Evolutionary conservation across 2,329 filamentous ascomycete species (phyloP).

Genomic region (Aureobasidium sp.): DNA sequence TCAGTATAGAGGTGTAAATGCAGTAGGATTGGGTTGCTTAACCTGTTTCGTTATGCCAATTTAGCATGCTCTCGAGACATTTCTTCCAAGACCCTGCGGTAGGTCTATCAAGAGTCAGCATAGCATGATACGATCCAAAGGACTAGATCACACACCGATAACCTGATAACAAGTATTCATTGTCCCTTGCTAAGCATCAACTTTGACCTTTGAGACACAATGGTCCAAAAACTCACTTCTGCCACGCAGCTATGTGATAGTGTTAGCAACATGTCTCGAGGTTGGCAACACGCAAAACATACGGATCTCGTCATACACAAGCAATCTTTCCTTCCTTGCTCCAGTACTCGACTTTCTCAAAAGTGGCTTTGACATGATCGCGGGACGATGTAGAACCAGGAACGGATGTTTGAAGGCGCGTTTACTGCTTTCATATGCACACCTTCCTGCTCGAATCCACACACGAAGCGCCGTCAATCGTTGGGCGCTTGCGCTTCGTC

Average conservation of each 20-base stretch:
- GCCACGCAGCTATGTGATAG: conserved; percentile 1
- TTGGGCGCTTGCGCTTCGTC: not conserved
- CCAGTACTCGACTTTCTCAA: not conserved
- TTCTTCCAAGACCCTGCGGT: not conserved
- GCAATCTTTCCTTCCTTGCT: not conserved
- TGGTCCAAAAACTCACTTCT: not conserved
- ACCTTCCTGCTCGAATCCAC: not conserved
- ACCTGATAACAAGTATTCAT: conserved; percentile 14
- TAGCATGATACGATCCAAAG: no score
- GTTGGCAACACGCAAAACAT: not conserved
- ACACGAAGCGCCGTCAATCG: not conserved
- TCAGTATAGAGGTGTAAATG: not conserved
- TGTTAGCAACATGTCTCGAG: not conserved
- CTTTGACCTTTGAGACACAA: no score
- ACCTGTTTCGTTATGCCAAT: conserved; percentile 17
- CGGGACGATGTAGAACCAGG: not conserved
- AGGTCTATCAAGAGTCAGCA: not conserved
- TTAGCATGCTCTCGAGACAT: conserved; percentile 1
- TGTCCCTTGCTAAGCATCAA: conserved; percentile 2
- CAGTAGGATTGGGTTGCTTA: not conserved
- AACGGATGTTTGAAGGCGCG: not conserved
- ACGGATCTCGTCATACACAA: conserved; percentile 16
- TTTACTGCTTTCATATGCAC: not conserved
- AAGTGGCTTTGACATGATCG: not conserved
- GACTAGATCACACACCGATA: conserved; percentile 16